Evolutionary conservation across 768 basidiomycete genomes (phyloP).

Genomic region (Pulveroboletus ravenelii): DNA sequence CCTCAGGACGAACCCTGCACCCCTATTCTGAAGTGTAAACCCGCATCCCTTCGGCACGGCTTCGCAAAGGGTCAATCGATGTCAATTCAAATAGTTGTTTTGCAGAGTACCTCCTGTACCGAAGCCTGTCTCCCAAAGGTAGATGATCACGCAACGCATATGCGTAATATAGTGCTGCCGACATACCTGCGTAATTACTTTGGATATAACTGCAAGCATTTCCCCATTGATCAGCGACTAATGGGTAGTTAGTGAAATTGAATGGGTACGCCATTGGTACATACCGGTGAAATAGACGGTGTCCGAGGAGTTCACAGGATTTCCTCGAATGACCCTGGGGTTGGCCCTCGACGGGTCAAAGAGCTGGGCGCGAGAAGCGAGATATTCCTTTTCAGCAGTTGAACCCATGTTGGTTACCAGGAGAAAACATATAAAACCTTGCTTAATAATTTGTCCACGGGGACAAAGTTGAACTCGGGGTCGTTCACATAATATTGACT

Average conservation of each 20-base stretch:
- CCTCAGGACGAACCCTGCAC: conserved; percentile 74
- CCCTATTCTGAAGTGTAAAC: conserved; percentile 95
- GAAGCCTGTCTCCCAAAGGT: conserved; percentile 50
- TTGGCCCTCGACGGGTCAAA: conserved; percentile 69
- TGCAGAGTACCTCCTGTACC: conserved; percentile 69
- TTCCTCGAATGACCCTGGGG: conserved; percentile 66
- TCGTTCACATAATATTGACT: conserved; percentile 91
- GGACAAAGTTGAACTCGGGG: conserved; percentile 72
- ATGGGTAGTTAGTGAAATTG: background rate
- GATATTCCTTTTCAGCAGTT: conserved; percentile 61
- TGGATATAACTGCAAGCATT: conserved; percentile 89
- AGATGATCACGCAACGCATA: background rate
- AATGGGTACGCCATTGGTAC: background rate
- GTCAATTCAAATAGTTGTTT: background rate
- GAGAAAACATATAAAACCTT: conserved; percentile 44
- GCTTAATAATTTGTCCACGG: conserved; percentile 79
- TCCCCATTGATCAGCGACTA: conserved; percentile 82
- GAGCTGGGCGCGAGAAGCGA: conserved; percentile 71
- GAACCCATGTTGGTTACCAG: background rate
- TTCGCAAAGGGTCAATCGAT: conserved; percentile 20
- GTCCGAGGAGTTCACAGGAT: conserved; percentile 81
- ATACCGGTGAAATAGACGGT: conserved; percentile 90
- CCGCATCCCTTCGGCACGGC: conserved; percentile 93
- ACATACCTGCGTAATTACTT: conserved; percentile 77
- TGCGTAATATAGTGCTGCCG: background rate